Base-by-base conservation (phyloP, 208 protist species). In the Tritrichomonas foetus region DNA sequence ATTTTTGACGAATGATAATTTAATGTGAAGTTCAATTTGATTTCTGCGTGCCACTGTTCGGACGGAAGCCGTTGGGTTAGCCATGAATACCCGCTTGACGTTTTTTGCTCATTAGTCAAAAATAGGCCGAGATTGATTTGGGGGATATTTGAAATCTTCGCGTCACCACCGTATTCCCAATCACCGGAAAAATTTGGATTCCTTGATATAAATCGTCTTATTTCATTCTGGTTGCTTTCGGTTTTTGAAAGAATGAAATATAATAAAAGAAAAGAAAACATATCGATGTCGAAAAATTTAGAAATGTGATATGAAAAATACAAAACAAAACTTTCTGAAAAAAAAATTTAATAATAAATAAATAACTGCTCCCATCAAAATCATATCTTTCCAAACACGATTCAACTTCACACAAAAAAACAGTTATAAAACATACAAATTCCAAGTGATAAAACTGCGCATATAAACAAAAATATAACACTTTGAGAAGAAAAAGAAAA, bases 111-210 rank as follows among this genome's bases (percentile, higher is more conserved):
- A 30, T 44, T 16, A 20, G 33, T 30, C 3, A 82, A 9, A 82
- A 47, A 50, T 11, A 82, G 20, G 39, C 8, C n/a, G 22, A 33
- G 3, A 61, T 57, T n/a, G 1, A 33, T 57, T 39, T 53, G 8
- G 20, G 13, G 8, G 20, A 64, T 64, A 25, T 64, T 64, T 20
- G 39, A 11, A 1, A 47, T 22, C 20, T 13, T 57, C 8, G 64
- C 64, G 27, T n/a, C n/a, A 22, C 78, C 78, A 89, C 8, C 25
- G 36, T 57, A 89, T 89, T 89, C 78, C 78, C 78, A 89, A 14
- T 57, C 78, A 16, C 78, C 78, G 11, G 33, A 82, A 50, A 47
- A 82, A 27, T 50, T 44, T 39, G 47, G 27, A 27, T 82, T 82
- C 0, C 41, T 0, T 50, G 33, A 50, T 22, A 61, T 61, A 61